These are phyloP conservation scores for Saprolegnia diclina DNA, from an alignment of 352 stramenopile genomes.

Conservation along the genomic window DNA sequence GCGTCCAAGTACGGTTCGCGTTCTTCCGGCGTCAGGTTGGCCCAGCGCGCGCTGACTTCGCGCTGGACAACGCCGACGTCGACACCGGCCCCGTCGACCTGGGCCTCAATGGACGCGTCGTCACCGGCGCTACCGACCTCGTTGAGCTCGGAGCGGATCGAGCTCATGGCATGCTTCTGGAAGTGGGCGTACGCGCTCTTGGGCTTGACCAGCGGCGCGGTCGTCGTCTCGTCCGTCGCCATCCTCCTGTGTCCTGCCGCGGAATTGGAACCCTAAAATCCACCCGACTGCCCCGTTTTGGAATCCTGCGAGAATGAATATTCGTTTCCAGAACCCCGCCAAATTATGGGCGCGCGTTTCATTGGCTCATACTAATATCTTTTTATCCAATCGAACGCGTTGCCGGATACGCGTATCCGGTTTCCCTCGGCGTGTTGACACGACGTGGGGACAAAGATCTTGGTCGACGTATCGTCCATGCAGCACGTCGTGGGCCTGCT, in stretches of 20 bases:
- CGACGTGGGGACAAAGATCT: not conserved
- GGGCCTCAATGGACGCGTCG: conserved; percentile 32
- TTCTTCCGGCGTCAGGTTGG: conserved; percentile 51
- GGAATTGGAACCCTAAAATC: conserved; percentile 12
- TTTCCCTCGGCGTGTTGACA: not conserved
- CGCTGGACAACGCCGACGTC: conserved; percentile 63
- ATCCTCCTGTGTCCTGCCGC: conserved; percentile 13
- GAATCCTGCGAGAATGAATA: not conserved
- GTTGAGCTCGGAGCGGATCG: conserved; percentile 54
- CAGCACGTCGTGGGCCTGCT: not conserved
- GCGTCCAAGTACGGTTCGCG: conserved; percentile 67
- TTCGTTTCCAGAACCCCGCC: not conserved
- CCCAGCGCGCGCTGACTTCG: conserved; percentile 73
- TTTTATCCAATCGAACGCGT: not conserved
- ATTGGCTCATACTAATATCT: not conserved
- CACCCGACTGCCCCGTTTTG: not conserved
- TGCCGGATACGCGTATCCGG: not conserved
- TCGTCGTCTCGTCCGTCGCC: conserved; percentile 7
- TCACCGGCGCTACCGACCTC: not conserved
- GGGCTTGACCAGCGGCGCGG: conserved; percentile 47
- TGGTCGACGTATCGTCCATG: not conserved
- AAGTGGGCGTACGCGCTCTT: conserved; percentile 76
- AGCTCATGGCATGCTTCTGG: conserved; percentile 63
- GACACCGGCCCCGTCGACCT: conserved; percentile 41
- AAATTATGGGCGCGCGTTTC: not conserved